Evolutionary conservation across 2,329 filamentous ascomycete genomes (phyloP).

Genomic region (Phoma sp.): DNA sequence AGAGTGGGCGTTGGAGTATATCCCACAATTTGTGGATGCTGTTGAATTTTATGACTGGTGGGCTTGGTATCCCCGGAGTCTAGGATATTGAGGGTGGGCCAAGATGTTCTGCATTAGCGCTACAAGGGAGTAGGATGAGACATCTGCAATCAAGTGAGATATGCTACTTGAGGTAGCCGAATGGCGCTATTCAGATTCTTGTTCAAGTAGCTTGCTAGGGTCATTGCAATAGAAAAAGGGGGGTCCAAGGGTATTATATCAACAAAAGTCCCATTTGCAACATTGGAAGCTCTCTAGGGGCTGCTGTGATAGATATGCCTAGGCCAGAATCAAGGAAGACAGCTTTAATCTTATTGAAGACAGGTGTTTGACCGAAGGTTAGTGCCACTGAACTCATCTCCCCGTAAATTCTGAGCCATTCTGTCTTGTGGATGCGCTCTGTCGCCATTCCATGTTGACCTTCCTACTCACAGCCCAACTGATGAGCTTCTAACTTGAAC

Average conservation of each 20-base stretch:
- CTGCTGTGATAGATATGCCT: neutral
- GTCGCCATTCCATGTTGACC: neutral
- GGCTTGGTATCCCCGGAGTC: conserved; percentile 3
- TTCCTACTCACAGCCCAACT: neutral
- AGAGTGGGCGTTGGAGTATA: conserved; percentile 7
- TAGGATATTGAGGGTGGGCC: conserved; percentile 2
- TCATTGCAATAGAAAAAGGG: neutral
- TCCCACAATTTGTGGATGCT: conserved; percentile 6
- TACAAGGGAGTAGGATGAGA: neutral
- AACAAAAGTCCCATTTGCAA: neutral
- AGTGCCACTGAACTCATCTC: neutral
- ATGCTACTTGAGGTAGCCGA: neutral
- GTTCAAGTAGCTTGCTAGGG: neutral
- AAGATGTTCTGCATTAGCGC: neutral
- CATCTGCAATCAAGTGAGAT: neutral
- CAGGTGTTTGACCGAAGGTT: neutral
- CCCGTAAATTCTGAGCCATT: neutral
- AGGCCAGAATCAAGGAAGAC: neutral
- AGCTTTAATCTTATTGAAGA: neutral
- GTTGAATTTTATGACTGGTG: conserved; percentile 1
- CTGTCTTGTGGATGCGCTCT: neutral
- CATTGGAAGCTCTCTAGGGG: neutral
- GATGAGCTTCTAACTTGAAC: neutral
- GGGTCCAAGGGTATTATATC: neutral
- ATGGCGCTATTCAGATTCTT: neutral